A percentile compares a stretch with the other conserved stretches of the same genome.
Evolutionary conservation across 768 basidiomycete species (phyloP).

Genomic region (Suillus hirtellus): DNA sequence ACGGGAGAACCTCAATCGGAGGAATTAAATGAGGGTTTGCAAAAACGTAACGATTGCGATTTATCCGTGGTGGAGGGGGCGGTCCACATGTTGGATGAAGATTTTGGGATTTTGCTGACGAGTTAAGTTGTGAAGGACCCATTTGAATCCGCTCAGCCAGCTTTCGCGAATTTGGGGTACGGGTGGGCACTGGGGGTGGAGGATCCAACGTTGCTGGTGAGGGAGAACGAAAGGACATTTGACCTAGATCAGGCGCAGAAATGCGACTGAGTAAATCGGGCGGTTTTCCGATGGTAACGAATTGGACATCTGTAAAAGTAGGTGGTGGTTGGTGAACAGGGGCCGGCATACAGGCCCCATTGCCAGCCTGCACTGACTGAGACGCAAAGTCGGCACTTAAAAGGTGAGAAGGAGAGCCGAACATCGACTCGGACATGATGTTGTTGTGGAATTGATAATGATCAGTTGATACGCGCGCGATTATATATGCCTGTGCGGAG

Average conservation of each 20-base stretch:
- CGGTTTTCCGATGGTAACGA: conserved; percentile 53
- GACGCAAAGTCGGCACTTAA: conserved; percentile 8
- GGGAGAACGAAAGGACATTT: conserved; percentile 27
- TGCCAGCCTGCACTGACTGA: neutral
- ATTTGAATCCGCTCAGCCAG: neutral
- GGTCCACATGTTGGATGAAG: neutral
- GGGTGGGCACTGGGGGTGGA: conserved; percentile 9
- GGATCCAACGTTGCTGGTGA: conserved; percentile 23
- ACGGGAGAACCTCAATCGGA: conserved; percentile 31
- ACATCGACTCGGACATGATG: conserved; percentile 30
- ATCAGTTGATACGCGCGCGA: neutral
- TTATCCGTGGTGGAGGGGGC: conserved; percentile 5
- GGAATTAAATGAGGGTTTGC: conserved; percentile 26
- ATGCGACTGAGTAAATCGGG: conserved; percentile 56
- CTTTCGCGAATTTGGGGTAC: neutral
- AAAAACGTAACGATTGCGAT: neutral
- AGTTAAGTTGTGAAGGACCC: neutral
- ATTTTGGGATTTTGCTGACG: neutral
- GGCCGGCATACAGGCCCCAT: conserved; percentile 4
- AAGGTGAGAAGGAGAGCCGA: conserved; percentile 29
- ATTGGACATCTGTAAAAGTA: conserved; percentile 45
- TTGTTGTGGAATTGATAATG: neutral
- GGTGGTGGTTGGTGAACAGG: conserved; percentile 17
- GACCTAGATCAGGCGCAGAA: conserved; percentile 34
- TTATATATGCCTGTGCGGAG: neutral